Evolutionary conservation across 2,329 filamentous ascomycete genomes (phyloP).

Genomic region (Venturia oleaginea): DNA sequence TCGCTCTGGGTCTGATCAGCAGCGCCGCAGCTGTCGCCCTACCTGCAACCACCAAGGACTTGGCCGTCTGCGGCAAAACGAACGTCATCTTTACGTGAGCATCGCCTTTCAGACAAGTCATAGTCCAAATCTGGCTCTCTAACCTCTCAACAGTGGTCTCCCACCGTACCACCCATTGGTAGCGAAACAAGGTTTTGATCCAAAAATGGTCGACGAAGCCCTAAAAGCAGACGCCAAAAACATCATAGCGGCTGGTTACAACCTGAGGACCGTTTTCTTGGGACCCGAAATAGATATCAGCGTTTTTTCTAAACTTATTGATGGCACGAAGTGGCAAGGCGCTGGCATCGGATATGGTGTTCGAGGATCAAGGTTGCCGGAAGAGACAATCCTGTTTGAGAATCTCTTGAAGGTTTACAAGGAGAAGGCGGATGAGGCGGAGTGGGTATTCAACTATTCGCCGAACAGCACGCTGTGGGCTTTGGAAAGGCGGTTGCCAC

Average conservation of each 20-base stretch:
- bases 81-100: conserved; percentile 9
- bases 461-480: conserved; percentile 8
- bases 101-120: background rate
- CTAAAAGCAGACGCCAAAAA: conserved; percentile 1
- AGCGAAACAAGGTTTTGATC: background rate
- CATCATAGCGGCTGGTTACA: conserved; percentile 7
- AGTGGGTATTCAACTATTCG: background rate
- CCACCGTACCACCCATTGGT: conserved; percentile 5
- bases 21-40: background rate
- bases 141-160: background rate
- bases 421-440: background rate
- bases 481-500: background rate
- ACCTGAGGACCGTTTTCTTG: conserved; percentile 2
- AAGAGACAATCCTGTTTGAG: background rate
- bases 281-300: conserved; percentile 2
- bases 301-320: background rate
- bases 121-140: background rate
- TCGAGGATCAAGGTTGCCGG: background rate
- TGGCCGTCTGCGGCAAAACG: background rate
- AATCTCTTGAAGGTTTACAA: background rate
- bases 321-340: conserved; percentile 3
- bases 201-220: background rate
- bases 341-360: conserved; percentile 1
- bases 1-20: background rate
- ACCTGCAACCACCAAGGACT: background rate